Percentiles rank a stretch among this genome's conserved stretches.
These are phyloP conservation scores for Thyridium curvatum DNA, from an alignment of 2,329 filamentous ascomycete genomes.

Conservation along the genomic window DNA sequence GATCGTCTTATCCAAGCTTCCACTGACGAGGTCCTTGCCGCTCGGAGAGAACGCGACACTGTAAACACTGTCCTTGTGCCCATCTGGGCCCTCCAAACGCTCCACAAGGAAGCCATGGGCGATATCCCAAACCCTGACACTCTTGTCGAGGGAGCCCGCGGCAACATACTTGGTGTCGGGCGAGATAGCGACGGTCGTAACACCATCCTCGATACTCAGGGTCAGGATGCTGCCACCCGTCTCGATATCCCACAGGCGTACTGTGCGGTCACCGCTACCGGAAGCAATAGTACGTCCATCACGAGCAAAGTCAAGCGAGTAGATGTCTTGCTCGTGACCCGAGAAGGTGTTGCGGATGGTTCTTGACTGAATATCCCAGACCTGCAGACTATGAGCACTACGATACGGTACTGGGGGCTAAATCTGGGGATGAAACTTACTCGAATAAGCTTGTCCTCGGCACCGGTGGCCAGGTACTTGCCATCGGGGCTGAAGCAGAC, in stretches of 20 bases:
- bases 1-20: conserved; percentile 95
- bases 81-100: conserved; percentile 84
- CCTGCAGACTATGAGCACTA: conserved; percentile 41
- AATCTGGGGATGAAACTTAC: conserved; percentile 44
- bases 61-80: conserved; percentile 96
- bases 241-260: conserved; percentile 94
- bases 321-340: conserved; percentile 98
- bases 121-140: conserved; percentile 94
- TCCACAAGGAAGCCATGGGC: conserved; percentile 80
- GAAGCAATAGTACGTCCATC: conserved; percentile 94
- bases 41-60: conserved; percentile 93
- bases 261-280: conserved; percentile 88
- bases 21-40: conserved; percentile 87
- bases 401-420: not conserved
- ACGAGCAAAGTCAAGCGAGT: conserved; percentile 89
- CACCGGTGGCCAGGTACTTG: conserved; percentile 87
- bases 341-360: conserved; percentile 87
- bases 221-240: conserved; percentile 75
- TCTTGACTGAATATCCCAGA: conserved; percentile 86
- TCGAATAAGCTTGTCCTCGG: conserved; percentile 94
- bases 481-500: conserved; percentile 99
- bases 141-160: conserved; percentile 94
- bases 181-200: conserved; percentile 95
- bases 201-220: conserved; percentile 90
- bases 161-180: conserved; percentile 92